Evolutionary conservation across 805 yeast genomes (phyloP).

Genomic region (Soucietia sequanensis): DNA sequence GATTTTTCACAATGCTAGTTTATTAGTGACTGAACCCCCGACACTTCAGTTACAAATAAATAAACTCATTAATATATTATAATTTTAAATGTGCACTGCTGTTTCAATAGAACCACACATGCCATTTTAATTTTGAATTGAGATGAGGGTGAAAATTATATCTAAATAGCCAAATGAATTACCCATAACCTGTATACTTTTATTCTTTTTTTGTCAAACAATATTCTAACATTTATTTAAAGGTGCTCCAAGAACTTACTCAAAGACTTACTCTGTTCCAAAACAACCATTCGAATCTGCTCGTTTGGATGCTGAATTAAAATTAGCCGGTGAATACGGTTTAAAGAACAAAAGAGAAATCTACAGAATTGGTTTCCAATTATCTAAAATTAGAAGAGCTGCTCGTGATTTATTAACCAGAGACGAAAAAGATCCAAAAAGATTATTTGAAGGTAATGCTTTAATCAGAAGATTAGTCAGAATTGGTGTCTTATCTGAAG

Average conservation of each 20-base stretch:
- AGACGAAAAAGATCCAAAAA: slow-evolving; percentile 99
- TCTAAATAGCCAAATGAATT: too few species aligned
- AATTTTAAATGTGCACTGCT: background rate
- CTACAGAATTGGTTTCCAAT: slow-evolving; percentile 99
- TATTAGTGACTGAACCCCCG: slow-evolving; percentile 74
- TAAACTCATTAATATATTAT: too few species aligned
- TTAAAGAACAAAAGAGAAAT: slow-evolving; percentile 99
- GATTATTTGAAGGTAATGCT: slow-evolving; percentile 99
- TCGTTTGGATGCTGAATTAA: slow-evolving; percentile 98
- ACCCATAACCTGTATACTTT: too few species aligned
- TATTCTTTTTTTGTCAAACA: background rate
- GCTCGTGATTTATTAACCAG: slow-evolving; percentile 99
- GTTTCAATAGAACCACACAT: background rate
- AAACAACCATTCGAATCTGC: slow-evolving; percentile 99
- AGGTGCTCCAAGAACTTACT: slow-evolving; percentile 99
- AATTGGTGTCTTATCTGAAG: slow-evolving; percentile 98
- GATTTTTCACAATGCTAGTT: slow-evolving; percentile 21
- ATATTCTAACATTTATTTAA: slow-evolving; percentile 22
- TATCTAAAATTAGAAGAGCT: slow-evolving; percentile 99
- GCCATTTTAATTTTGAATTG: too few species aligned
- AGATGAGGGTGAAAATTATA: too few species aligned
- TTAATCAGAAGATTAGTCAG: slow-evolving; percentile 99
- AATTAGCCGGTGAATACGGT: slow-evolving; percentile 99
- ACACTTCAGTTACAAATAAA: slow-evolving; percentile 83
- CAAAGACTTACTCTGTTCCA: slow-evolving; percentile 99